phyloP scores from a whole-genome alignment of 2,329 filamentous ascomycete species.

The Colletotrichum camelliae region DNA sequence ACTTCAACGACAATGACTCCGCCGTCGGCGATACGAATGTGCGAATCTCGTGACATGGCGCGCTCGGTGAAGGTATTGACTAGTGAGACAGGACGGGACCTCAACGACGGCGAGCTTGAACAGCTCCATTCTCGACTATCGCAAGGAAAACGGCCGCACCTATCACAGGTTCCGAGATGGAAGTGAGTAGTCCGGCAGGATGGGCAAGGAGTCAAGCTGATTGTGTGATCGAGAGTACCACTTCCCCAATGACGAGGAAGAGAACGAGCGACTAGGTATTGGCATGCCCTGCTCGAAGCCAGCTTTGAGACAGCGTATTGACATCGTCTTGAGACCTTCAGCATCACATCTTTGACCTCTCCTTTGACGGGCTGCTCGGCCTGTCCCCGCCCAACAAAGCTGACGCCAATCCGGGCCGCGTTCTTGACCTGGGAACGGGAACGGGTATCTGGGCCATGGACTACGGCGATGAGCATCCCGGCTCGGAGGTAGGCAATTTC shows the following conservation, averaged over 20 bases:
- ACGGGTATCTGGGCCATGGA: conserved; percentile 42
- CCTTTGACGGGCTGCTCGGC: conserved; percentile 36
- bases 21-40: conserved; percentile 5
- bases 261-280: conserved; percentile 21
- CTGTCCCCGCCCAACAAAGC: conserved; percentile 16
- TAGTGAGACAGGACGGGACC: background rate
- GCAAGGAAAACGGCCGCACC: conserved; percentile 22
- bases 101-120: conserved; percentile 34
- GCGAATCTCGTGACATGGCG: background rate
- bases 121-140: conserved; percentile 33
- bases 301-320: background rate
- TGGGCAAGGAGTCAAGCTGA: background rate
- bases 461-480: conserved; percentile 43
- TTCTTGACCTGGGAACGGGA: conserved; percentile 33
- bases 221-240: conserved; percentile 14
- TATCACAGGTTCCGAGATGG: conserved; percentile 26
- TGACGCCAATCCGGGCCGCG: conserved; percentile 17
- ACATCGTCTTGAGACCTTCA: conserved; percentile 45
- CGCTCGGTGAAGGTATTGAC: background rate
- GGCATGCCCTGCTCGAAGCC: background rate
- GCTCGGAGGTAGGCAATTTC: conserved; percentile 26
- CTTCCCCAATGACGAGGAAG: conserved; percentile 22
- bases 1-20: conserved; percentile 17
- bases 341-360: conserved; percentile 57
- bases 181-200: background rate